Percentiles rank a stretch among this genome's conserved stretches.
Evolutionary conservation across 495 filamentous ascomycete species (phyloP).

Genomic region (Platismatia glauca): DNA sequence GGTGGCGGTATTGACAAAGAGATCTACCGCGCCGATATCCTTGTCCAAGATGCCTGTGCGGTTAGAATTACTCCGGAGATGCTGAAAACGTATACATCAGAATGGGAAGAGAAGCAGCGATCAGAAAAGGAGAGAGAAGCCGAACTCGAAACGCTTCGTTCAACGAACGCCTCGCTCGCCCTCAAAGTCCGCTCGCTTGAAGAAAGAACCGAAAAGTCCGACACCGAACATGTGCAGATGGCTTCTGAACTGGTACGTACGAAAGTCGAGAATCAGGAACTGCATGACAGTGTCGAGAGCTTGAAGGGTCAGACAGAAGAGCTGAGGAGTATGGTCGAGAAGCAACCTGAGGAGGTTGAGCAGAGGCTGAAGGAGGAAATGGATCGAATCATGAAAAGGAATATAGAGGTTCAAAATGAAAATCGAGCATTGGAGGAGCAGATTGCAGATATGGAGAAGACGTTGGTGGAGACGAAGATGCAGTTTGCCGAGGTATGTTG

Average conservation of each 20-base stretch:
- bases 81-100: conserved; percentile 67
- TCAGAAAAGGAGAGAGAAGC: conserved; percentile 69
- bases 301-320: conserved; percentile 74
- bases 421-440: conserved; percentile 83
- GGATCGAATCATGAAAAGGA: conserved; percentile 85
- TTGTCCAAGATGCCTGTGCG: conserved; percentile 91
- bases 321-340: conserved; percentile 73
- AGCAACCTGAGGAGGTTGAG: conserved; percentile 85
- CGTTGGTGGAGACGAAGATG: conserved; percentile 91
- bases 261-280: conserved; percentile 87
- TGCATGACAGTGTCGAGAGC: conserved; percentile 80
- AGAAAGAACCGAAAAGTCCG: conserved; percentile 78
- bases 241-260: conserved; percentile 82
- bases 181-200: conserved; percentile 72
- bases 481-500: conserved; percentile 76
- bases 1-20: conserved; percentile 86
- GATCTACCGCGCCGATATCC: conserved; percentile 83
- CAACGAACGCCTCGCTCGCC: conserved; percentile 53
- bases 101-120: conserved; percentile 86
- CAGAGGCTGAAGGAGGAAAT: conserved; percentile 72
- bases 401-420: conserved; percentile 89
- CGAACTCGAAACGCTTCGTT: conserved; percentile 67
- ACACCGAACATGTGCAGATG: conserved; percentile 85
- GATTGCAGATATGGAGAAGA: conserved; percentile 89
- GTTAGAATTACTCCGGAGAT: conserved; percentile 73